phyloP scores from a whole-genome alignment of 116 monocot species.

The Cymodocea nodosa region DNA sequence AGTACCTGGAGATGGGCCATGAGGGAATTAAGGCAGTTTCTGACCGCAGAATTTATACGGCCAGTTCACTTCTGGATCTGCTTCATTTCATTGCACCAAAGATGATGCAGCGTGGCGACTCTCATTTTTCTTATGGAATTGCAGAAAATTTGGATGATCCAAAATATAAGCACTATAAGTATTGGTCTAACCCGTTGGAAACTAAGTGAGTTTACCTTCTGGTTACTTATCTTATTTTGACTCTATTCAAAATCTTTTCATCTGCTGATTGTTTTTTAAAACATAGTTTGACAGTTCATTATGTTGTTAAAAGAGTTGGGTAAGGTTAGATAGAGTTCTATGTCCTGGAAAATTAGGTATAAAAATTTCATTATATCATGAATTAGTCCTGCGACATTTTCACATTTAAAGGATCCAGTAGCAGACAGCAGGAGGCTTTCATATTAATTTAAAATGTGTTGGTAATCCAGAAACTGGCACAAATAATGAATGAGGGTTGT shows the following conservation, averaged over 20 bases:
- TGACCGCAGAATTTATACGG: constrained; percentile 77
- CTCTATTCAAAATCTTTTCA: background rate
- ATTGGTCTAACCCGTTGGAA: constrained; percentile 98
- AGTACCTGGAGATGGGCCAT: constrained; percentile 88
- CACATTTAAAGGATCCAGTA: too few relatives aligned
- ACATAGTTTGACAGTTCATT: too few relatives aligned
- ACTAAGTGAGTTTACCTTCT: constrained; percentile 43
- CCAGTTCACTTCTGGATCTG: constrained; percentile 61
- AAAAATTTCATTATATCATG: too few relatives aligned
- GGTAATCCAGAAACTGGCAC: too few relatives aligned
- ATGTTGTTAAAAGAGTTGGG: too few relatives aligned
- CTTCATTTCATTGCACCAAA: constrained; percentile 94
- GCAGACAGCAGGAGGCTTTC: too few relatives aligned
- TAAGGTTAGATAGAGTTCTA: too few relatives aligned
- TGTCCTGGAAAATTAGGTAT: too few relatives aligned
- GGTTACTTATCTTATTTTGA: background rate
- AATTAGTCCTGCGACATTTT: too few relatives aligned
- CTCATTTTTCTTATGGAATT: constrained; percentile 94
- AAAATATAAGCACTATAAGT: constrained; percentile 83
- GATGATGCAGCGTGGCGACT: constrained; percentile 89
- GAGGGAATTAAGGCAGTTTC: constrained; percentile 87
- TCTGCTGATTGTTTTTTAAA: background rate
- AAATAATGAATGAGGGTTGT: too few relatives aligned
- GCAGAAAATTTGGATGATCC: constrained; percentile 92
- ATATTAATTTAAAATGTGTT: too few relatives aligned